phyloP scores from a whole-genome alignment of 257 asterid genomes.

The Ballota nigra region DNA sequence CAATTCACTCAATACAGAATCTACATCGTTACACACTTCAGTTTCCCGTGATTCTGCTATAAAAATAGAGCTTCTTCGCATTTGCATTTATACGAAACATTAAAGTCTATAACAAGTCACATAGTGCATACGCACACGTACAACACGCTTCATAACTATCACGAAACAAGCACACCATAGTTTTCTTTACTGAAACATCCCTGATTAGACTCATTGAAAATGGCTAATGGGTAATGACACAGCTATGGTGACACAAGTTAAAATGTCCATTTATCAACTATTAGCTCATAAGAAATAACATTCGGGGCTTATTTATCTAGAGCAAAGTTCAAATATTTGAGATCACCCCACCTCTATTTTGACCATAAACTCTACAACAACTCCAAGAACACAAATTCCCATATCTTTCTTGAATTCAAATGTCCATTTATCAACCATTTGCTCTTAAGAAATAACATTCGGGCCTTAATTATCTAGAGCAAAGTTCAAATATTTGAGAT shows the following conservation, averaged over 20 bases:
- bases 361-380: not conserved
- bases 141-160: too few species aligned
- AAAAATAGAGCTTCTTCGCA: too few species aligned
- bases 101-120: too few species aligned
- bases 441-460: not conserved
- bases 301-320: not conserved
- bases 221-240: not conserved
- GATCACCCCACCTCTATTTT: not conserved
- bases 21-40: too few species aligned
- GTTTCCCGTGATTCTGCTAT: too few species aligned
- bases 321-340: constrained; percentile 1
- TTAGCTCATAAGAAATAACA: not conserved
- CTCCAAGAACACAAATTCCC: not conserved
- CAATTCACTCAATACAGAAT: too few species aligned
- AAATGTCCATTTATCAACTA: not conserved
- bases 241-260: not conserved
- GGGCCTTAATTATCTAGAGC: not conserved
- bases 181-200: not conserved
- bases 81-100: too few species aligned
- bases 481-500: not conserved
- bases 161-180: not conserved
- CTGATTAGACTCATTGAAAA: not conserved
- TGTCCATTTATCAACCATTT: not conserved
- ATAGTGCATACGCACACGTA: too few species aligned
- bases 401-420: constrained; percentile 8